Percentiles rank a stretch among this genome's conserved stretches.
These are phyloP conservation scores for Crotalaria pallida DNA, from an alignment of 306 rosid species.

Conservation along the genomic window DNA sequence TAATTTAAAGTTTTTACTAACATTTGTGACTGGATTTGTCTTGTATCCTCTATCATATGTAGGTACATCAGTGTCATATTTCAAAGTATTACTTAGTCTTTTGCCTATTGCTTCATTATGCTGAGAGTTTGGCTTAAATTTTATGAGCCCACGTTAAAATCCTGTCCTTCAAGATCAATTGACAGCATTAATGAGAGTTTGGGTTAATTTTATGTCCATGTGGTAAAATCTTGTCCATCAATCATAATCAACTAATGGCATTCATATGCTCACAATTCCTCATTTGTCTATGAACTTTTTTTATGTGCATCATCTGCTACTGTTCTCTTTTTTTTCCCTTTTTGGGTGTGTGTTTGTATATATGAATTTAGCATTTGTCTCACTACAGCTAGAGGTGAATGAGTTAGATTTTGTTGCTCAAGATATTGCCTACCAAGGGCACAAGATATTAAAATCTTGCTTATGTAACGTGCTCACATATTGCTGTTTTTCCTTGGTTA, in stretches of 20 bases:
- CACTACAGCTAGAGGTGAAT: constrained; percentile 47
- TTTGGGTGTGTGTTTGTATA: not conserved
- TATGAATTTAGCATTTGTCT: not conserved
- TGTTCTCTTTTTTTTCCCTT: not conserved
- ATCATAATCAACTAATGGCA: not conserved
- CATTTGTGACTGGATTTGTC: too few relatives aligned
- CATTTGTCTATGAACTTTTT: not conserved
- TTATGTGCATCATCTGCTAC: not conserved
- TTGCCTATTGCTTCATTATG: too few relatives aligned
- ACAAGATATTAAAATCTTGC: constrained; percentile 17
- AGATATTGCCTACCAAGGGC: not conserved
- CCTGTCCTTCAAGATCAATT: too few relatives aligned
- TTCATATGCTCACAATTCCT: not conserved
- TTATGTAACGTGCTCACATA: not conserved
- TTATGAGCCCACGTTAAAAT: too few relatives aligned
- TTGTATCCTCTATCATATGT: too few relatives aligned
- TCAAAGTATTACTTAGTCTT: too few relatives aligned
- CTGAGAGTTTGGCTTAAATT: too few relatives aligned
- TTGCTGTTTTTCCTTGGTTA: not conserved
- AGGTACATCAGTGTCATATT: too few relatives aligned
- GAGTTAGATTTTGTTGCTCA: constrained; percentile 51
- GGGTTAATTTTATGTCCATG: not conserved
- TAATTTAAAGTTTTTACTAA: too few relatives aligned
- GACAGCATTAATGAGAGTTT: too few relatives aligned
- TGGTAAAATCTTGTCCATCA: not conserved